Percentiles rank a stretch among this genome's conserved stretches.
phyloP scores from a whole-genome alignment of 345 rosid genomes.

The Acer negundo region DNA sequence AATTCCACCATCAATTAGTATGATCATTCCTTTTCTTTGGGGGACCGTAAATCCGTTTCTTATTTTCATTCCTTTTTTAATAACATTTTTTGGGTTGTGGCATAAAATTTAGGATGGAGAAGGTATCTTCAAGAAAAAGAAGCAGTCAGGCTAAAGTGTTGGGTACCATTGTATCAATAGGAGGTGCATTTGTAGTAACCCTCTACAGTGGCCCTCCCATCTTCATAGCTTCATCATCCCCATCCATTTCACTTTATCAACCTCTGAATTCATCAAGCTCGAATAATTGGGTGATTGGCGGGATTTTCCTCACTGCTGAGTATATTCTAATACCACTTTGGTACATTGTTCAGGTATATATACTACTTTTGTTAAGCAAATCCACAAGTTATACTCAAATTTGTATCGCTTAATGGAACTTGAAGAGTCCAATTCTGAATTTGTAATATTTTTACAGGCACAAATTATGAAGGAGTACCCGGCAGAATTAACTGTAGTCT shows the following conservation, averaged over 20 bases:
- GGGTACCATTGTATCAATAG: slow-evolving; percentile 75
- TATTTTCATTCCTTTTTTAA: too few relatives aligned
- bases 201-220: slow-evolving; percentile 75
- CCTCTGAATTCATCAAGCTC: slow-evolving; percentile 43
- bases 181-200: slow-evolving; percentile 78
- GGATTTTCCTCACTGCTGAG: slow-evolving; percentile 63
- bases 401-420: background rate
- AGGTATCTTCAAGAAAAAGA: slow-evolving; percentile 44
- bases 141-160: slow-evolving; percentile 79
- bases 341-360: slow-evolving; percentile 85
- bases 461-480: slow-evolving; percentile 91
- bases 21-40: too few relatives aligned
- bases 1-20: too few relatives aligned
- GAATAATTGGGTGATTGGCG: slow-evolving; percentile 76
- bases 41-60: too few relatives aligned
- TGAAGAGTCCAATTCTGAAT: background rate
- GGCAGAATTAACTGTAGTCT: slow-evolving; percentile 76
- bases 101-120: slow-evolving; percentile 69
- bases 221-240: slow-evolving; percentile 34
- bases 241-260: slow-evolving; percentile 26
- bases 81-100: background rate
- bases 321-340: slow-evolving; percentile 71
- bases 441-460: slow-evolving; percentile 42
- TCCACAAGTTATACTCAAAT: background rate
- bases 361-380: background rate